These are phyloP conservation scores for Elaeis guineensis DNA, from an alignment of 176 grass and related monocot genomes.

Conservation along the genomic window DNA sequence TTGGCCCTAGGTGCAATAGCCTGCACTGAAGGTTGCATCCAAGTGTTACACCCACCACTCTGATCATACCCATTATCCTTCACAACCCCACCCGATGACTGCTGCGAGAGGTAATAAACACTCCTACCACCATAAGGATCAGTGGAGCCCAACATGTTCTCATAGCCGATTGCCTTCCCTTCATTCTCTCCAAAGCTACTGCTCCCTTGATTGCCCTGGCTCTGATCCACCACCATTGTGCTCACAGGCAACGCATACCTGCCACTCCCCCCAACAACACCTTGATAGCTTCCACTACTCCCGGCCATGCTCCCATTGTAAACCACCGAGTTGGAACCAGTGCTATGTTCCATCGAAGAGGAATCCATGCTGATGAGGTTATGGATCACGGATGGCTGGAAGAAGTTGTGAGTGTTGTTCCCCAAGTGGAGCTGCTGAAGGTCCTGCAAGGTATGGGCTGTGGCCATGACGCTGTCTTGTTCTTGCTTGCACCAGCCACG, in stretches of 20 bases:
- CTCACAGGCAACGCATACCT: constrained; percentile 45
- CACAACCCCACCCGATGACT: not conserved
- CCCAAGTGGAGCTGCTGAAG: constrained; percentile 51
- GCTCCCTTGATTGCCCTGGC: not conserved
- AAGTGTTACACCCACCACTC: not conserved
- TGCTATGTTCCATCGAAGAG: constrained; percentile 59
- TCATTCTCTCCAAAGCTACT: constrained; percentile 22
- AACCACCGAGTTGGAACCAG: constrained; percentile 52
- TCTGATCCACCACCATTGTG: constrained; percentile 8
- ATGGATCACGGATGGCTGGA: constrained; percentile 24
- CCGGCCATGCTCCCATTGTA: constrained; percentile 34
- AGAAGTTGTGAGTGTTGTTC: constrained; percentile 38
- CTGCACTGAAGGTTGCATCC: constrained; percentile 10
- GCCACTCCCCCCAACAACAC: not conserved
- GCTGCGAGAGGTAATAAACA: constrained; percentile 1
- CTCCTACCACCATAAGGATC: constrained; percentile 23
- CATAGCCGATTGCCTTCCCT: constrained; percentile 29
- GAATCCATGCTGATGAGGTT: constrained; percentile 40
- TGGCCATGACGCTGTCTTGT: constrained; percentile 38
- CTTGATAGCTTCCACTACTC: constrained; percentile 10
- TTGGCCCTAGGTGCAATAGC: constrained; percentile 5
- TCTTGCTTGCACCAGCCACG: constrained; percentile 74
- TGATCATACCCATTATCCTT: constrained; percentile 1
- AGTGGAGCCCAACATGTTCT: constrained; percentile 24
- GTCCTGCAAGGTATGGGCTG: constrained; percentile 64